Evolutionary conservation across 805 yeast species (phyloP).

Genomic region (Metschnikowia lunata): DNA sequence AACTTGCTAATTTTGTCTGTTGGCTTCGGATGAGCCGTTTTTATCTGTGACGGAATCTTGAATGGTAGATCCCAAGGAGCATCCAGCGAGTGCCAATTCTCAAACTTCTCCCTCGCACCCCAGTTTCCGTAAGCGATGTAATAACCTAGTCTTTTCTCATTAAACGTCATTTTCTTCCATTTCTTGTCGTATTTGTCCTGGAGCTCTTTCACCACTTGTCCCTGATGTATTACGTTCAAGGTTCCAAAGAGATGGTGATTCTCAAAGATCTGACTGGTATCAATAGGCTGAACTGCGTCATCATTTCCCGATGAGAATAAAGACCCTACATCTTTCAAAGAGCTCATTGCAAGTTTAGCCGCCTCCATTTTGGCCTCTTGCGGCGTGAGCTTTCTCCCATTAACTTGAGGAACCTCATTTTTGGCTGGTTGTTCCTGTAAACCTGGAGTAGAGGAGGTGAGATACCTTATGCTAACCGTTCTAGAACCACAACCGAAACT

Average conservation of each 20-base stretch:
- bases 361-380: conserved; percentile 27
- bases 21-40: conserved; percentile 22
- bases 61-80: conserved; percentile 63
- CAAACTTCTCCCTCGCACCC: conserved; percentile 62
- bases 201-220: conserved; percentile 51
- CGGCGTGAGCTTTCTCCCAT: conserved; percentile 14
- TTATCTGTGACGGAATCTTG: conserved; percentile 33
- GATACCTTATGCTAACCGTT: background rate
- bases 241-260: conserved; percentile 32
- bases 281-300: conserved; percentile 44
- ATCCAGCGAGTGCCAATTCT: conserved; percentile 38
- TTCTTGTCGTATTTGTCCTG: conserved; percentile 46
- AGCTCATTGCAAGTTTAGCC: conserved; percentile 35
- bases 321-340: conserved; percentile 37
- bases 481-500: too few relatives aligned
- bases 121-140: conserved; percentile 65
- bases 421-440: background rate
- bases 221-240: conserved; percentile 48
- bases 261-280: conserved; percentile 38
- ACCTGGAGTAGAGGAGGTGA: background rate
- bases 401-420: background rate
- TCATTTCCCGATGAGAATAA: conserved; percentile 39
- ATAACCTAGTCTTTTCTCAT: conserved; percentile 54
- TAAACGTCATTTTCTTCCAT: conserved; percentile 50
- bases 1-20: conserved; percentile 27